Conservation (phyloP, 108 stramenopile genomes). For the Cylindrotheca closterium region DNA sequence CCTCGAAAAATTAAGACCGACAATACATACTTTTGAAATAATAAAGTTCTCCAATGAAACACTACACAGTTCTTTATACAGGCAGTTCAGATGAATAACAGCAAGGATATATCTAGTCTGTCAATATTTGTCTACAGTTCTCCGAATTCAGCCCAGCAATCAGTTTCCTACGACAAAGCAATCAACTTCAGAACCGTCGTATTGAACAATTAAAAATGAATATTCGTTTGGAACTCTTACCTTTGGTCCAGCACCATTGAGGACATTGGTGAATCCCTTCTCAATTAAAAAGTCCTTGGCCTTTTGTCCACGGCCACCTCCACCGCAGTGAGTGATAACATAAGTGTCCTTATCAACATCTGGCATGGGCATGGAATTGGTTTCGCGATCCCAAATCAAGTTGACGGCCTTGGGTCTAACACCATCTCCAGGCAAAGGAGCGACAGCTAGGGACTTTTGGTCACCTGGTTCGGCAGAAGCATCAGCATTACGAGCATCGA, state of each 20-base stretch:
- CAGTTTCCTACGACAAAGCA: no score
- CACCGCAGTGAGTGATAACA: constrained; percentile 91
- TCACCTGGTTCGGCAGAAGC: constrained; percentile 73
- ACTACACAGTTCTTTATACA: no score
- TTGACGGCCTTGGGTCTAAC: constrained; percentile 60
- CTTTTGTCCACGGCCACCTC: constrained; percentile 81
- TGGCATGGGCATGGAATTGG: constrained; percentile 65
- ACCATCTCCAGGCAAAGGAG: constrained; percentile 44
- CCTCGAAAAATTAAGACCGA: no score
- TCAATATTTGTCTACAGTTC: constrained; percentile 73
- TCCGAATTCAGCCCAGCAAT: constrained; percentile 81
- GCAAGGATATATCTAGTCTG: no score
- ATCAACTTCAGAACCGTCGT: no score
- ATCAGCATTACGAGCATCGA: constrained; percentile 82
- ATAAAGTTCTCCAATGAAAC: no score
- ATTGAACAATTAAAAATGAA: no score
- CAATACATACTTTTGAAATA: no score
- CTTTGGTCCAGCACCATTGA: constrained; percentile 90
- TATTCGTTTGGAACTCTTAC: no score
- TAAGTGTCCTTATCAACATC: constrained; percentile 63
- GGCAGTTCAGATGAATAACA: no score
- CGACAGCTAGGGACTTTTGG: constrained; percentile 58
- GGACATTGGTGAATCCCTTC: constrained; percentile 82
- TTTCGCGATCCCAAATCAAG: constrained; percentile 67
- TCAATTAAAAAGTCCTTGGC: constrained; percentile 80